Evolutionary conservation across 768 basidiomycete genomes (phyloP), one percentile per base, ranked within the genome.

Genomic region (Leccinum obscurum): DNA sequence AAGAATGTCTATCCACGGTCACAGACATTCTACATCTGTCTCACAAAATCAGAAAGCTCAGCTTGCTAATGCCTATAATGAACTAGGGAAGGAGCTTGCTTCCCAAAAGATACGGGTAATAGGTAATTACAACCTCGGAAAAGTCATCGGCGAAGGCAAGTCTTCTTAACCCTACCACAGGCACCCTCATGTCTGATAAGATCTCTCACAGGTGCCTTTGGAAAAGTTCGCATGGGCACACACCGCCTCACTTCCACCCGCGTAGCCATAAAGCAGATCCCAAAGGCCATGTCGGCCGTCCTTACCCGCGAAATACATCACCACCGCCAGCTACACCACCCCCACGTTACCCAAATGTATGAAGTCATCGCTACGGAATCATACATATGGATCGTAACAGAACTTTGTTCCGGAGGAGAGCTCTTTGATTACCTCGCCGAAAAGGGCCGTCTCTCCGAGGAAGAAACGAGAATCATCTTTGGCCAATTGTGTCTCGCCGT

Each of bases 221-320:
- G 96, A 39, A 95, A 94, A 71, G 96, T 98, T 32, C 87, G 95
- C 55, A 81, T 99, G 72, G 97, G 95, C 56, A 93, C 90, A 1
- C 95, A 99, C 73, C 90, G 95, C 60, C 81, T 98, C 52, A 95
- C 95, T 3, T 90, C 90, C 7, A 89, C 89, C 50, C 86, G 93
- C 55, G 95, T 96, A 66, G 96, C 96, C 57, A 89, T 99, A 78
- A 99, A 99, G 78, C 95, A 98, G 76, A 96, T 98, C 64, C 93
- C 96, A 39, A 98, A 98, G 75, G 85, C 88, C 59, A 85, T 94
- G 81, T 93, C 95, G 34, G 84, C 95, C 6, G 84, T 90, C 17
- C 83, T 99, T 44, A 99, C 97, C 28, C 86, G 96, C 64, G 96
- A 99, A 77, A 97, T 99, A 57, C 96, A 99, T 70, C 97, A 99